These are phyloP conservation scores for Salix viminalis DNA, from an alignment of 345 rosid species.

Conservation along the genomic window DNA sequence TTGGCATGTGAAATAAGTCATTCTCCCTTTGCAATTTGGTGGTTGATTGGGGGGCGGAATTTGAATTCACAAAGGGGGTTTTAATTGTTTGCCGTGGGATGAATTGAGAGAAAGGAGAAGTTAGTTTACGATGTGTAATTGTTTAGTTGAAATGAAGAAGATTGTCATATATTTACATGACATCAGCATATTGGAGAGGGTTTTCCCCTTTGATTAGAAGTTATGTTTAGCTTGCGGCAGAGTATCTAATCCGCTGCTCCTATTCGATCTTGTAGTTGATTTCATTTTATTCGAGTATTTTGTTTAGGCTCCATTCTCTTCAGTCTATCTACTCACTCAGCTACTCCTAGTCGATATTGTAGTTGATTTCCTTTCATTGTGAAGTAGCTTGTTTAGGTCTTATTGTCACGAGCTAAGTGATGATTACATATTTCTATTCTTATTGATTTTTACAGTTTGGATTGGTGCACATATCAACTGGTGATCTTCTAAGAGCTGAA, in stretches of 20 bases:
- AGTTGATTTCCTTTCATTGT: background rate
- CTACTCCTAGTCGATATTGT: too few species aligned
- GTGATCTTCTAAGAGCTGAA: conserved; percentile 83
- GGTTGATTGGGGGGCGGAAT: background rate
- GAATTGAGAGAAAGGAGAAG: background rate
- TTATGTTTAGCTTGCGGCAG: background rate
- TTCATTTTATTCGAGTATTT: background rate
- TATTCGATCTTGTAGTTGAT: background rate
- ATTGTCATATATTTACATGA: background rate
- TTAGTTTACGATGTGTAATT: background rate
- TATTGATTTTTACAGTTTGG: conserved; percentile 38
- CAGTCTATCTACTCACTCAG: background rate
- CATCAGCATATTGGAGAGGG: background rate
- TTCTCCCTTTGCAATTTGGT: background rate
- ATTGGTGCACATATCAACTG: conserved; percentile 86
- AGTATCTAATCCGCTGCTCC: background rate
- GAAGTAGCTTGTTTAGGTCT: background rate
- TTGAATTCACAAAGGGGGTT: background rate
- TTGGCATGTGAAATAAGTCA: background rate
- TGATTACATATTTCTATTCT: background rate
- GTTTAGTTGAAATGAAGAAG: background rate
- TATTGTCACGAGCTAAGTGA: background rate
- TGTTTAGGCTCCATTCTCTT: background rate
- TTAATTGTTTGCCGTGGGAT: background rate
- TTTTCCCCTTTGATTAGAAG: background rate